phyloP scores from a whole-genome alignment of 495 filamentous ascomycete species.

The Neurospora sublineolata region DNA sequence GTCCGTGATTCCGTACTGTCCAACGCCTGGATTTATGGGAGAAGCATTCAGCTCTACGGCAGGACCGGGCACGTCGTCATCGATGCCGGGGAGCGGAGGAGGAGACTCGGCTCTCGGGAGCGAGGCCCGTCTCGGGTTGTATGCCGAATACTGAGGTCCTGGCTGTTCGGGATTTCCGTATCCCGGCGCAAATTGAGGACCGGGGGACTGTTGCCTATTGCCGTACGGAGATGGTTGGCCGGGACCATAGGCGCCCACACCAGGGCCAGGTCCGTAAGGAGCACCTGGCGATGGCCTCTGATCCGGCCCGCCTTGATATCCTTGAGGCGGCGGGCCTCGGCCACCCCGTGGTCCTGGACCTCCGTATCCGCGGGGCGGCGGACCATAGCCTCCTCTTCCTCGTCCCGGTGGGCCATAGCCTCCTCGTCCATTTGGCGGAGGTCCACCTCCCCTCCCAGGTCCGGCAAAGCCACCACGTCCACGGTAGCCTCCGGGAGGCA shows the following conservation, averaged over 20 bases:
- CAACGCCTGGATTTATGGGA: constrained; percentile 41
- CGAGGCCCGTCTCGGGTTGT: constrained; percentile 27
- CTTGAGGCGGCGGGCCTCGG: constrained; percentile 42
- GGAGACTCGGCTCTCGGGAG: constrained; percentile 49
- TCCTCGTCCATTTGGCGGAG: constrained; percentile 20
- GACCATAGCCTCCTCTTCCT: constrained; percentile 36
- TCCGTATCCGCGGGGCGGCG: constrained; percentile 48
- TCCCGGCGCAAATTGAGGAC: constrained; percentile 23
- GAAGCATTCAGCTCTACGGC: constrained; percentile 75
- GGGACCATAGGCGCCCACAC: constrained; percentile 13
- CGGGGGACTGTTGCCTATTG: constrained; percentile 10
- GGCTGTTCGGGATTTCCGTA: constrained; percentile 25
- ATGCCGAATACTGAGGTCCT: constrained; percentile 29
- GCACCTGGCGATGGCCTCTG: constrained; percentile 35
- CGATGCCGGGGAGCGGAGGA: constrained; percentile 48
- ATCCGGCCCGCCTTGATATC: constrained; percentile 27
- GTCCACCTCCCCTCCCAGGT: constrained; percentile 31
- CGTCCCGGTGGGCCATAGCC: constrained; percentile 31
- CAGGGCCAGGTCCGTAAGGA: constrained; percentile 29
- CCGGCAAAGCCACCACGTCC: constrained; percentile 42
- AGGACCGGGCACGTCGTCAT: constrained; percentile 46
- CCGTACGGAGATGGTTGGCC: constrained; percentile 12
- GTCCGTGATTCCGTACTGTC: constrained; percentile 45
- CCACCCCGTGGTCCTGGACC: constrained; percentile 42
- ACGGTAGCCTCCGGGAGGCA: constrained; percentile 38